phyloP scores from a whole-genome alignment of 2,329 filamentous ascomycete genomes.

The Stagonosporopsis cucurbitacearum region DNA sequence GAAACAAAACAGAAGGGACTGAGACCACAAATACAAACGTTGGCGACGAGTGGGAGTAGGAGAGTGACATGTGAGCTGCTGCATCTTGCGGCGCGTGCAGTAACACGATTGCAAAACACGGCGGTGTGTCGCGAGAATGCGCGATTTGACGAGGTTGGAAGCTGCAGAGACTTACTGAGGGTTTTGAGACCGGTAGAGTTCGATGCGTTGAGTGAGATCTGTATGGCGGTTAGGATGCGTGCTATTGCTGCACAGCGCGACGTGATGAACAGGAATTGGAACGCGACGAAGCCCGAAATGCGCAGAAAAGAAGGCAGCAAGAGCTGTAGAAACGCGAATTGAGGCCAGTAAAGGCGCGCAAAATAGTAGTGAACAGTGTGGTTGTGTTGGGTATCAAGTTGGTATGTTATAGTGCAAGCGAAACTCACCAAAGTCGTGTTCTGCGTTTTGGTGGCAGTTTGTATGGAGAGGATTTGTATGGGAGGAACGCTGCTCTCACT shows the following conservation, averaged over 20 bases:
- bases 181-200: conserved; percentile 23
- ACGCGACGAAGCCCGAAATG: conserved; percentile 38
- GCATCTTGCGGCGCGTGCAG: conserved; percentile 30
- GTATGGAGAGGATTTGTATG: conserved; percentile 32
- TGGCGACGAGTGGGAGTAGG: conserved; percentile 19
- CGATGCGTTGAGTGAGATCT: conserved; percentile 36
- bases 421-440: conserved; percentile 43
- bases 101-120: conserved; percentile 44
- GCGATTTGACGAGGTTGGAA: conserved; percentile 34
- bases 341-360: conserved; percentile 42
- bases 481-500: conserved; percentile 22
- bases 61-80: conserved; percentile 28
- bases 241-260: conserved; percentile 25
- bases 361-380: conserved; percentile 39
- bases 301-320: conserved; percentile 38
- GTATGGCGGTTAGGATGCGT: conserved; percentile 42
- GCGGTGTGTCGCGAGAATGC: conserved; percentile 34
- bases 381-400: conserved; percentile 27
- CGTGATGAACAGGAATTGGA: conserved; percentile 40
- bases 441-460: conserved; percentile 31
- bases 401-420: conserved; percentile 31
- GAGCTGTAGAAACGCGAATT: conserved; percentile 34
- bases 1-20: conserved; percentile 8
- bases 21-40: conserved; percentile 3
- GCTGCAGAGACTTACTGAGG: conserved; percentile 39